A percentile compares a stretch with the other conserved stretches of the same genome.
These are phyloP conservation scores for Euphorbia peplus DNA, from an alignment of 345 rosid genomes.

Conservation along the genomic window DNA sequence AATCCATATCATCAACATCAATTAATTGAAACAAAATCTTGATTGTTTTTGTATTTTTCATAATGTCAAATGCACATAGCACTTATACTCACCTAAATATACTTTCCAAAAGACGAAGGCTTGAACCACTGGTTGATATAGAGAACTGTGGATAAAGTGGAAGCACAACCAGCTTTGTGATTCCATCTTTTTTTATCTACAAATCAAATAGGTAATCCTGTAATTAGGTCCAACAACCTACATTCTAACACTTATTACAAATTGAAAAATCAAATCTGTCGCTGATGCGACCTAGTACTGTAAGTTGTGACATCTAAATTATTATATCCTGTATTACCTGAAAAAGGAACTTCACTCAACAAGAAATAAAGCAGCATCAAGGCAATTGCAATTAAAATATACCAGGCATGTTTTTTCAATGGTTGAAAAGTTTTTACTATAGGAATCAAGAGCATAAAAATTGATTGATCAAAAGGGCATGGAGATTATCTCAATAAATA, in stretches of 20 bases:
- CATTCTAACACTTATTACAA: background rate
- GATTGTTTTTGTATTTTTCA: background rate
- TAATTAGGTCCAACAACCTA: background rate
- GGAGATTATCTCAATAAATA: background rate
- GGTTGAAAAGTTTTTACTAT: background rate
- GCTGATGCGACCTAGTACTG: constrained; percentile 1
- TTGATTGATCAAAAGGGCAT: background rate
- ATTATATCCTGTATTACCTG: constrained; percentile 1
- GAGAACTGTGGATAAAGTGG: constrained; percentile 99
- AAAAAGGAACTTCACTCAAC: constrained; percentile 5
- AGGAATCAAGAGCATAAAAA: background rate
- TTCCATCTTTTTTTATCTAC: constrained; percentile 87
- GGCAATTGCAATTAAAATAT: background rate
- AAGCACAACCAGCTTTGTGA: constrained; percentile 91
- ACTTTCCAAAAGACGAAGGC: constrained; percentile 89
- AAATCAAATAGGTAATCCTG: constrained; percentile 5
- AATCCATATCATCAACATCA: background rate
- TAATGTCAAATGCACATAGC: constrained; percentile 2
- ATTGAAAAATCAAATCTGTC: constrained; percentile 1
- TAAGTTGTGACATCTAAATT: background rate
- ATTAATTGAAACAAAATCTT: too few relatives aligned
- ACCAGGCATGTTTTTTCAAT: background rate
- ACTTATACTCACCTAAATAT: constrained; percentile 66
- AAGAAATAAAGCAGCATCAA: background rate
- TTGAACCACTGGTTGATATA: constrained; percentile 97